Conservation (phyloP, 768 basidiomycete genomes). For the Rhodosporidiobolus odoratus region DNA sequence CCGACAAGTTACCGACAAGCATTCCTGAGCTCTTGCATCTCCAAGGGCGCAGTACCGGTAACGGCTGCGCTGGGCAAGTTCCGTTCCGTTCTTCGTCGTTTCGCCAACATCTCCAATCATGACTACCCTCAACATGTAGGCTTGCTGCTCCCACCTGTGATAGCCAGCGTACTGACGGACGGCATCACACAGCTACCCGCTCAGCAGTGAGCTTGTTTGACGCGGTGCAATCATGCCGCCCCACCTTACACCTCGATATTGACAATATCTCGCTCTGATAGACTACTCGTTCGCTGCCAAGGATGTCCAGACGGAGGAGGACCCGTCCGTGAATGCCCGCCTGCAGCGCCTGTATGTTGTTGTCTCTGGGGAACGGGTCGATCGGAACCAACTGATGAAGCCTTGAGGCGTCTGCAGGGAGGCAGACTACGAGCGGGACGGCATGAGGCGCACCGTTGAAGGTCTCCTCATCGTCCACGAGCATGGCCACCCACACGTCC, state of each 20-base stretch:
- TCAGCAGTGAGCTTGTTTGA: slow-evolving; percentile 29
- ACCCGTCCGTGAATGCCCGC: slow-evolving; percentile 89
- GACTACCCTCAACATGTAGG: slow-evolving; percentile 27
- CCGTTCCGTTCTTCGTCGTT: background rate
- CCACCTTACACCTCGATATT: slow-evolving; percentile 51
- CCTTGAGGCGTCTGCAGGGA: slow-evolving; percentile 48
- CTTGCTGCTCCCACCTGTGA: background rate
- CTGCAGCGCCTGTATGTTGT: slow-evolving; percentile 64
- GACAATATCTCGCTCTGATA: slow-evolving; percentile 63
- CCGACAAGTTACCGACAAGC: background rate
- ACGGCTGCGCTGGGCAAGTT: too few relatives aligned
- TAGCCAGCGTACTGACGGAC: background rate
- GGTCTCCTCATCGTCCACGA: slow-evolving; percentile 85
- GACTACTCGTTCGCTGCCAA: slow-evolving; percentile 95
- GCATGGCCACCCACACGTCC: slow-evolving; percentile 84
- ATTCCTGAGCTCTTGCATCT: background rate
- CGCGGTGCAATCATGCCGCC: slow-evolving; percentile 48
- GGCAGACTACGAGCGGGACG: slow-evolving; percentile 94
- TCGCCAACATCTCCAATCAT: background rate
- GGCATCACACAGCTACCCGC: slow-evolving; percentile 16
- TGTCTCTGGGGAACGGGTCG: background rate
- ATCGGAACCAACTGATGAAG: background rate
- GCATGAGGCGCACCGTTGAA: slow-evolving; percentile 78
- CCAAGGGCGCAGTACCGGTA: too few relatives aligned
- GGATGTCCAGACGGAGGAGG: slow-evolving; percentile 86